A percentile compares a stretch with the other conserved stretches of the same genome.
These are phyloP conservation scores for Limnomonas spitsbergensis DNA, from an alignment of 139 green algal genomes.

Conservation along the genomic window DNA sequence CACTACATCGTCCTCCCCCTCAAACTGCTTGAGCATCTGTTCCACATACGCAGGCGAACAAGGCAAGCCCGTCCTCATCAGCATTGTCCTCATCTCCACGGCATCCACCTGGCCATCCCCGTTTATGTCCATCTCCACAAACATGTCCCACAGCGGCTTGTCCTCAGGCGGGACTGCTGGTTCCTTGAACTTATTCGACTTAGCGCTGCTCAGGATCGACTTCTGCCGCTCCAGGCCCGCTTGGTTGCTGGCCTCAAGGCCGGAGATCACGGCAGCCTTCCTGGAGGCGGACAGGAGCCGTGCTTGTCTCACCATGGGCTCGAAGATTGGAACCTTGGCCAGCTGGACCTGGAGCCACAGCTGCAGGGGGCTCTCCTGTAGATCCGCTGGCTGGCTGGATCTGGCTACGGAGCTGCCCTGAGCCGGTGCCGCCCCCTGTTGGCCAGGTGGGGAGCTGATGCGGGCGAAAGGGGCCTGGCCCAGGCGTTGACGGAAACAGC, in stretches of 20 bases:
- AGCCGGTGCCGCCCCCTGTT: too few relatives aligned
- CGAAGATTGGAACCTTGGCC: not conserved
- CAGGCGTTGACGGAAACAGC: too few relatives aligned
- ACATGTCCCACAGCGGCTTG: not conserved
- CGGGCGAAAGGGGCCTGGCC: too few relatives aligned
- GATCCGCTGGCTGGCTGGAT: too few relatives aligned
- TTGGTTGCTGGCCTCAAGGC: not conserved
- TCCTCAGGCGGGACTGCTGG: too few relatives aligned
- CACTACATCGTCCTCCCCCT: not conserved
- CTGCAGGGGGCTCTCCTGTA: not conserved
- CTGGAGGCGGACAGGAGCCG: not conserved
- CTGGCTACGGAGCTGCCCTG: too few relatives aligned
- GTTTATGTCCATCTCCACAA: constrained; percentile 5
- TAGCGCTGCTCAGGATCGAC: not conserved
- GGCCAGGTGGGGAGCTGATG: too few relatives aligned
- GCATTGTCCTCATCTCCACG: not conserved
- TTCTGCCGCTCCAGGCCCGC: not conserved
- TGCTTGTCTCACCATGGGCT: not conserved
- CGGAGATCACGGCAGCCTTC: not conserved
- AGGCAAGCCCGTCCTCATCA: not conserved
- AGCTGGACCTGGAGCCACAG: not conserved
- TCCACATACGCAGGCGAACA: not conserved
- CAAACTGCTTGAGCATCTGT: not conserved
- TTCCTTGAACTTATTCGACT: not conserved
- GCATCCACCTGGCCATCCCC: not conserved